phyloP scores from a whole-genome alignment of 108 stramenopile genomes.

The Cyclostephanos tholiformis region DNA sequence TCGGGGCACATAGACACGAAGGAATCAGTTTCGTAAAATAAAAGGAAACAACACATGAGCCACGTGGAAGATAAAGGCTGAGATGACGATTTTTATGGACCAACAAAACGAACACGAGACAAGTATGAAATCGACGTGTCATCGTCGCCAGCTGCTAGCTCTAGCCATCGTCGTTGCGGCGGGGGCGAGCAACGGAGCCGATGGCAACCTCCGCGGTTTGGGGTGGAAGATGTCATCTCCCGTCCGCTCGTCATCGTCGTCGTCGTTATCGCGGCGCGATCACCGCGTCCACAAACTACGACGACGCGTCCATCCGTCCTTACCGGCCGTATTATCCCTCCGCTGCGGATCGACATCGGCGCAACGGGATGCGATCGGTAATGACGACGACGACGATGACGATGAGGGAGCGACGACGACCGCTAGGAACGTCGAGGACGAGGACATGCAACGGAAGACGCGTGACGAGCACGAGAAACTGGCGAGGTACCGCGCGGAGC shows the following conservation, averaged over 20 bases:
- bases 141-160: not conserved
- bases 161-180: constrained; percentile 4
- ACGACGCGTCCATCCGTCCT: not conserved
- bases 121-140: not conserved
- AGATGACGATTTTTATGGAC: no score
- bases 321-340: not conserved
- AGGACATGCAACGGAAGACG: constrained; percentile 15
- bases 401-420: constrained; percentile 12
- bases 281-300: not conserved
- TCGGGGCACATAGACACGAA: no score
- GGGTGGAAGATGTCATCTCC: not conserved
- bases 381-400: constrained; percentile 15
- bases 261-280: not conserved
- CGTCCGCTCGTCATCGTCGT: not conserved
- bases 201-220: not conserved
- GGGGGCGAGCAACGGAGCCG: not conserved
- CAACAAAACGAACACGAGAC: no score
- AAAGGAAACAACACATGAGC: no score
- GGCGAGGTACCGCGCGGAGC: constrained; percentile 58
- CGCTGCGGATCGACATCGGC: constrained; percentile 16
- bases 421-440: constrained; percentile 19
- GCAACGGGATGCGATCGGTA: not conserved
- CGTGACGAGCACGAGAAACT: constrained; percentile 34
- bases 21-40: no score
- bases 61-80: no score